phyloP scores from a whole-genome alignment of 2,329 filamentous ascomycete species.

The Niveomyces coronatus region DNA sequence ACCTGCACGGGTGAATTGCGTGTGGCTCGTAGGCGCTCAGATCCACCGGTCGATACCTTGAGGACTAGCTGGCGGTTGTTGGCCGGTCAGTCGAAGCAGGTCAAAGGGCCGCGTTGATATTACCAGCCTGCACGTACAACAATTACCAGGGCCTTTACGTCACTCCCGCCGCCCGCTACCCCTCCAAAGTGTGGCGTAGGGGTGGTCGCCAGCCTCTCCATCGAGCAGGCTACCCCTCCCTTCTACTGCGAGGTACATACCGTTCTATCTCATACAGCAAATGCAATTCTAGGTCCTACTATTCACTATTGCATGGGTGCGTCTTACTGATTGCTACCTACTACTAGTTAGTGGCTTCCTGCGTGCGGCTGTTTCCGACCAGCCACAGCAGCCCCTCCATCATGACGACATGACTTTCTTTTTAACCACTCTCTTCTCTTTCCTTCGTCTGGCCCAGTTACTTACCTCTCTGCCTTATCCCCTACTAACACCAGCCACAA shows the following conservation, averaged over 20 bases:
- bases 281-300: too few relatives aligned
- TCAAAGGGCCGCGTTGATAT: too few relatives aligned
- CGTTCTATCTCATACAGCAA: neutral
- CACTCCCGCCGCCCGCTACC: slow-evolving; percentile 3
- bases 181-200: slow-evolving; percentile 3
- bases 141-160: too few relatives aligned
- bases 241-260: neutral
- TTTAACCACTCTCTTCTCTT: neutral
- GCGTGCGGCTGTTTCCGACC: slow-evolving; percentile 5
- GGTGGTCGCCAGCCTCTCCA: neutral
- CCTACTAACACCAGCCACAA: slow-evolving; percentile 2
- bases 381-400: slow-evolving; percentile 2
- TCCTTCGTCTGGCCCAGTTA: too few relatives aligned
- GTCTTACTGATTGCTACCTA: too few relatives aligned
- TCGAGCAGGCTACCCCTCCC: neutral
- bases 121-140: too few relatives aligned
- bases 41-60: too few relatives aligned
- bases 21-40: slow-evolving; percentile 5
- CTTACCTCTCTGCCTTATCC: too few relatives aligned
- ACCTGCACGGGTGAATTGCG: neutral
- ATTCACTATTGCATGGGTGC: too few relatives aligned
- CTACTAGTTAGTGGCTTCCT: neutral
- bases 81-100: too few relatives aligned
- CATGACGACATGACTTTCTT: slow-evolving; percentile 7
- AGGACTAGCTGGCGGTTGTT: too few relatives aligned